Conservation (phyloP, 768 basidiomycete genomes). For the Phylloporus scabripes region DNA sequence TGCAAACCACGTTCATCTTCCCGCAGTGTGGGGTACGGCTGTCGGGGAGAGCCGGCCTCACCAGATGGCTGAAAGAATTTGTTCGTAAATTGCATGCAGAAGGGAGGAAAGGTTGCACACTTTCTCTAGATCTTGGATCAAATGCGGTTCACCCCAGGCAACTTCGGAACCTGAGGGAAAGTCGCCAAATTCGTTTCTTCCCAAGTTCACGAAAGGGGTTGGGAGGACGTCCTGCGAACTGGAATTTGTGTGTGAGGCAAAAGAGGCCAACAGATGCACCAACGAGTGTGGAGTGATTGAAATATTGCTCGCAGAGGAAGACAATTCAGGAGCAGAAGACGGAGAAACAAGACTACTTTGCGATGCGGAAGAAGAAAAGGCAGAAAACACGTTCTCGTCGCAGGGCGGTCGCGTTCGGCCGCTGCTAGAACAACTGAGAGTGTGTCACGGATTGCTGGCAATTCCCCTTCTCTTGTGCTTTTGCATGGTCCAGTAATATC, state of each 20-base stretch:
- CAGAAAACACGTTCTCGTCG: constrained; percentile 12
- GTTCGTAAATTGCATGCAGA: constrained; percentile 3
- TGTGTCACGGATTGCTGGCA: constrained; percentile 22
- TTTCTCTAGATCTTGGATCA: constrained; percentile 25
- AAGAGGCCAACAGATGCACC: constrained; percentile 13
- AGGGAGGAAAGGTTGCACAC: constrained; percentile 17
- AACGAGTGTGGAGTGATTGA: too few species aligned
- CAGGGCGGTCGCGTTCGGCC: constrained; percentile 19
- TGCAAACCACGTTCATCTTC: not conserved
- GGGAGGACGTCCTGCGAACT: not conserved
- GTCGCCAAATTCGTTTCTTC: constrained; percentile 7
- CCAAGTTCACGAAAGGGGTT: constrained; percentile 17
- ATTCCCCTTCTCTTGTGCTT: constrained; percentile 26
- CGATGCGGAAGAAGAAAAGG: constrained; percentile 6
- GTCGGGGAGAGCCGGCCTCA: constrained; percentile 15
- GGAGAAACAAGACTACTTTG: constrained; percentile 1
- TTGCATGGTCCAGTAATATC: constrained; percentile 26
- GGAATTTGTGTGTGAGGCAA: constrained; percentile 6
- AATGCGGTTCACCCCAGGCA: constrained; percentile 17
- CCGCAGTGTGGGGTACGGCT: not conserved
- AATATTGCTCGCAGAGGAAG: too few species aligned
- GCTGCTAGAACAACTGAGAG: constrained; percentile 31
- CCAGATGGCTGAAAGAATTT: constrained; percentile 23
- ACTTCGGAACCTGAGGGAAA: constrained; percentile 16
- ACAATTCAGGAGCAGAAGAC: not conserved